These are phyloP conservation scores for Aspergillus steynii DNA, from an alignment of 495 filamentous ascomycete genomes.

Conservation along the genomic window DNA sequence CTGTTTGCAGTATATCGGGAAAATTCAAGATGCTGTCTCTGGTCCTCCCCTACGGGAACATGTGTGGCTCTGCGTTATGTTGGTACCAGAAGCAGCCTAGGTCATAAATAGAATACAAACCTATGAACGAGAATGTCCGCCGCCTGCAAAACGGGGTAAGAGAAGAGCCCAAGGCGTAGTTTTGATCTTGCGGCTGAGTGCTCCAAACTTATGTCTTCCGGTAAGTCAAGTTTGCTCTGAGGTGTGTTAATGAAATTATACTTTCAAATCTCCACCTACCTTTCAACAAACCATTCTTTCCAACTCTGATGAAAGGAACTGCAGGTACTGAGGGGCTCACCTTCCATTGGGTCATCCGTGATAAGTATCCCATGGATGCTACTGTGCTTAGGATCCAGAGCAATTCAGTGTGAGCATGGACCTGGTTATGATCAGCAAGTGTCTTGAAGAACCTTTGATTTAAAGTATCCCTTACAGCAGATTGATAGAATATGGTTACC, in stretches of 20 bases:
- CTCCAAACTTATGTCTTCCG: slow-evolving; percentile 54
- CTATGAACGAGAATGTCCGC: slow-evolving; percentile 90
- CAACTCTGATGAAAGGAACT: too few relatives aligned
- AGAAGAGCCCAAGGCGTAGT: slow-evolving; percentile 89
- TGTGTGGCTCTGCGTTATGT: slow-evolving; percentile 67
- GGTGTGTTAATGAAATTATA: slow-evolving; percentile 9
- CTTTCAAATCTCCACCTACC: neutral
- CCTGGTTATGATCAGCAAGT: slow-evolving; percentile 43
- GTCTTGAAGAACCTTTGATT: neutral
- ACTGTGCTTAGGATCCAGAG: slow-evolving; percentile 96
- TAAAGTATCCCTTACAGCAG: slow-evolving; percentile 45
- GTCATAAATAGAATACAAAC: slow-evolving; percentile 35
- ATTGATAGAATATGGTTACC: slow-evolving; percentile 85
- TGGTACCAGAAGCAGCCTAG: slow-evolving; percentile 19
- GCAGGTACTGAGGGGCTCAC: slow-evolving; percentile 39
- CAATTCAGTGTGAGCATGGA: slow-evolving; percentile 78
- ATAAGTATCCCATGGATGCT: slow-evolving; percentile 84
- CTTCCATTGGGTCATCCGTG: slow-evolving; percentile 99
- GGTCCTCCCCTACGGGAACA: slow-evolving; percentile 94
- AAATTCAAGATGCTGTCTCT: slow-evolving; percentile 92
- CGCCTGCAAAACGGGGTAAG: slow-evolving; percentile 93
- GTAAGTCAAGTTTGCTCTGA: slow-evolving; percentile 69
- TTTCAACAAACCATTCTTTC: neutral
- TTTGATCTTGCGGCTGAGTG: slow-evolving; percentile 53
- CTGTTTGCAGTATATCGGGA: slow-evolving; percentile 76